These are phyloP conservation scores for Cystofilobasidium ferigula DNA, from an alignment of 768 basidiomycete genomes.

Conservation along the genomic window DNA sequence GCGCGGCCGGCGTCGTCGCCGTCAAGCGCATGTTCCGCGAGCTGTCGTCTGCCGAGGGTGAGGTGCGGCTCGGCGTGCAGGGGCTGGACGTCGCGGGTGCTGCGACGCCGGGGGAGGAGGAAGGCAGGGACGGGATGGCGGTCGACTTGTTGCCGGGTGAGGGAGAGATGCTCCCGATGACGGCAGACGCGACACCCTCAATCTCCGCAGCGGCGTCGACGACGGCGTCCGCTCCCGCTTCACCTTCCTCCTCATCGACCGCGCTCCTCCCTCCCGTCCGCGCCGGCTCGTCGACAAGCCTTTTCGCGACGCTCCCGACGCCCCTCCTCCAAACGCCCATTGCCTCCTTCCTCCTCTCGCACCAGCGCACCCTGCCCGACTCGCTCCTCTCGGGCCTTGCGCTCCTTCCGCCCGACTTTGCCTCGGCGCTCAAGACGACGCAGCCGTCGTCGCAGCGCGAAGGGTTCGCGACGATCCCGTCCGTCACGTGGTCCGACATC, in stretches of 20 bases:
- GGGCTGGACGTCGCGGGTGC: background rate
- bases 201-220: background rate
- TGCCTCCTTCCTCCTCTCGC: slow-evolving; percentile 74
- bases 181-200: background rate
- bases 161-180: background rate
- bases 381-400: slow-evolving; percentile 68
- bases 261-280: slow-evolving; percentile 22
- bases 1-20: slow-evolving; percentile 88
- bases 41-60: slow-evolving; percentile 44
- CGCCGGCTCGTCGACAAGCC: slow-evolving; percentile 39
- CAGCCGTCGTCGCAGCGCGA: slow-evolving; percentile 96
- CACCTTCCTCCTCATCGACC: slow-evolving; percentile 12
- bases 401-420: slow-evolving; percentile 73
- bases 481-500: slow-evolving; percentile 87
- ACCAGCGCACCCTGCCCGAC: slow-evolving; percentile 66
- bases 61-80: background rate
- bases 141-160: slow-evolving; percentile 31
- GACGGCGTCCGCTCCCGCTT: background rate
- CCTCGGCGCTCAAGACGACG: slow-evolving; percentile 65
- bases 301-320: slow-evolving; percentile 42
- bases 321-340: slow-evolving; percentile 53
- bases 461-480: slow-evolving; percentile 93
- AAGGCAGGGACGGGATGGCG: slow-evolving; percentile 41
- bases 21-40: slow-evolving; percentile 87
- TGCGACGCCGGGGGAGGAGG: slow-evolving; percentile 23